Evolutionary conservation across 768 basidiomycete genomes (phyloP).

Genomic region (Boletus rubescentipes): DNA sequence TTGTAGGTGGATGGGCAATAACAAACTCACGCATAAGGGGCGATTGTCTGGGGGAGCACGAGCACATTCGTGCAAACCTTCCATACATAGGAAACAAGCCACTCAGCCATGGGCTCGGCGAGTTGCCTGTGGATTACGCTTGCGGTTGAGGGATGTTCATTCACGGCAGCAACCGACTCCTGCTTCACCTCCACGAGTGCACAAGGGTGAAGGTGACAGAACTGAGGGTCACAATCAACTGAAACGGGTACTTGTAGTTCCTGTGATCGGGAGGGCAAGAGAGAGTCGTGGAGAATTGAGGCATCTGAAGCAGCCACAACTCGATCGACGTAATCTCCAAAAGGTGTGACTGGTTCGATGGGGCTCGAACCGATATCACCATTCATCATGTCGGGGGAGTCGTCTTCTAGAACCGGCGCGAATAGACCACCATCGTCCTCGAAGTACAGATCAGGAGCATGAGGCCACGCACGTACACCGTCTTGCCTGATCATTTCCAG

Average conservation of each 20-base stretch:
- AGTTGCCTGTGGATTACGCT: constrained; percentile 65
- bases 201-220: constrained; percentile 21
- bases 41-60: constrained; percentile 53
- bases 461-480: constrained; percentile 18
- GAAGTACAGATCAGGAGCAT: constrained; percentile 15
- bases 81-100: constrained; percentile 81
- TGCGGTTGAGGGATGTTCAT: constrained; percentile 33
- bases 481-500: constrained; percentile 16
- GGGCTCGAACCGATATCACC: constrained; percentile 66
- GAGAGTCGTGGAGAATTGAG: constrained; percentile 24
- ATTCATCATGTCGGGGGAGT: constrained; percentile 54
- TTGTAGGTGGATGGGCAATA: neutral
- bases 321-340: constrained; percentile 73
- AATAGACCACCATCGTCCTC: constrained; percentile 41
- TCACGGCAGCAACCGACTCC: constrained; percentile 41
- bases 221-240: constrained; percentile 27
- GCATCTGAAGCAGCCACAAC: constrained; percentile 50
- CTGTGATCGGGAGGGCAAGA: constrained; percentile 17
- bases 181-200: constrained; percentile 16
- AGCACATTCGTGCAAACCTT: constrained; percentile 76
- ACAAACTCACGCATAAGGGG: constrained; percentile 53
- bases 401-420: constrained; percentile 63
- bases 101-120: constrained; percentile 74
- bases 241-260: constrained; percentile 23
- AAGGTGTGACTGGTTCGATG: constrained; percentile 72